A percentile compares a stretch with the other conserved stretches of the same genome.
Evolutionary conservation across 2,329 filamentous ascomycete species (phyloP).

Genomic region (Epichloe amarillans): DNA sequence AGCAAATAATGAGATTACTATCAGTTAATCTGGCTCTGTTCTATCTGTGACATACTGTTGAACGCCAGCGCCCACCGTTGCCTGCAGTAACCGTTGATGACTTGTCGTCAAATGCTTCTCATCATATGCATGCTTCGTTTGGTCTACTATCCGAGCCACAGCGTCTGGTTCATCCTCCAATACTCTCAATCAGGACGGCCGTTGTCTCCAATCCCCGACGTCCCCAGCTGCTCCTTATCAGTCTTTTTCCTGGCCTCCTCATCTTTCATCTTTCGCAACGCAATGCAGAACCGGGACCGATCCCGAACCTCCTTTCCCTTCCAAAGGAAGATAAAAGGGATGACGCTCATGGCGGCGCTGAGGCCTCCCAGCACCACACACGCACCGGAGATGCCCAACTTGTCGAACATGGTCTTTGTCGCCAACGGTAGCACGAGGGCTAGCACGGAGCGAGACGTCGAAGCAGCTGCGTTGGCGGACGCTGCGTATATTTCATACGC

Average conservation of each 20-base stretch:
- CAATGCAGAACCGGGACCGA: slow-evolving; percentile 48
- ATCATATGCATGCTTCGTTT: neutral
- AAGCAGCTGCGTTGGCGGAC: slow-evolving; percentile 70
- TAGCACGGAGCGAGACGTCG: slow-evolving; percentile 86
- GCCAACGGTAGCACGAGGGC: slow-evolving; percentile 57
- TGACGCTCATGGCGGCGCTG: slow-evolving; percentile 34
- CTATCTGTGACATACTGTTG: neutral
- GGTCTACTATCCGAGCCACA: too few species aligned
- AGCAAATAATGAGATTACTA: neutral
- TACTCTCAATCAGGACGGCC: neutral
- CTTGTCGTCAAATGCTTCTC: neutral
- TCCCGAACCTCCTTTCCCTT: slow-evolving; percentile 41
- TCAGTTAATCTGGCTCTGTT: neutral
- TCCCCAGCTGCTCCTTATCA: too few species aligned
- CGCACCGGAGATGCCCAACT: slow-evolving; percentile 34
- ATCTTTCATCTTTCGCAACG: slow-evolving; percentile 37
- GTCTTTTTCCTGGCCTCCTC: slow-evolving; percentile 30
- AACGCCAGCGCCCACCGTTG: neutral
- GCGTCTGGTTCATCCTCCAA: neutral
- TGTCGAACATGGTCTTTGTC: slow-evolving; percentile 34
- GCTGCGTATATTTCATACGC: slow-evolving; percentile 56
- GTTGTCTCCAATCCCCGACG: neutral
- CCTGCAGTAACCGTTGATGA: neutral
- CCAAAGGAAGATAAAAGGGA: slow-evolving; percentile 41
- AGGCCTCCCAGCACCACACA: slow-evolving; percentile 39